Percentiles rank a stretch among this genome's conserved stretches.
Conservation (phyloP, 164 flowering plant species). For the Echeveria elegans region DNA sequence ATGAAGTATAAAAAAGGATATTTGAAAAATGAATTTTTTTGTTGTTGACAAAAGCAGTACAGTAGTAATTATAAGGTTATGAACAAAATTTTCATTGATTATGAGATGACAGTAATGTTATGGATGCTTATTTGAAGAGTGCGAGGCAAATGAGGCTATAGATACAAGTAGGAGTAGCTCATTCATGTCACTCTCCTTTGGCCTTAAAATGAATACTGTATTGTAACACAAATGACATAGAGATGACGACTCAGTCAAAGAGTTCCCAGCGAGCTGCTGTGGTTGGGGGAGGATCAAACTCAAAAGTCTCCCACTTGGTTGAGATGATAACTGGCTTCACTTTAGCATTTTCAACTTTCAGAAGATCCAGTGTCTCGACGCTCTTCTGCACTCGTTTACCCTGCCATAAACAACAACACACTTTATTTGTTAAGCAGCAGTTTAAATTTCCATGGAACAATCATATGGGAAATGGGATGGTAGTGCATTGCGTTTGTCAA, state of each 20-base stretch:
- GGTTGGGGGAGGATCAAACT: slow-evolving; percentile 21
- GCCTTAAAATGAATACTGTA: slow-evolving; percentile 1
- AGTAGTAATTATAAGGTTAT: too few species aligned
- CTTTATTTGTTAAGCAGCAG: neutral
- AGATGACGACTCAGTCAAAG: slow-evolving; percentile 31
- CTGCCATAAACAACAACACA: slow-evolving; percentile 31
- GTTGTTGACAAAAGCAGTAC: too few species aligned
- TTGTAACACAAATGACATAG: slow-evolving; percentile 5
- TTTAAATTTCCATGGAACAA: neutral
- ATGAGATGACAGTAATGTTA: neutral
- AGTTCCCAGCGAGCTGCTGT: slow-evolving; percentile 37
- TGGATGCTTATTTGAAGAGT: slow-evolving; percentile 1
- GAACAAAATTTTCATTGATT: slow-evolving; percentile 4
- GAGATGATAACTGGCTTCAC: slow-evolving; percentile 37
- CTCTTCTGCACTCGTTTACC: slow-evolving; percentile 61
- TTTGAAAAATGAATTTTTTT: too few species aligned
- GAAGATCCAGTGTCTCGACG: slow-evolving; percentile 56
- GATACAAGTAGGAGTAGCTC: slow-evolving; percentile 5
- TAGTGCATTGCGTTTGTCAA: neutral
- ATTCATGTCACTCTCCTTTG: slow-evolving; percentile 1
- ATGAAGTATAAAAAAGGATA: neutral
- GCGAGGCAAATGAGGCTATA: slow-evolving; percentile 3
- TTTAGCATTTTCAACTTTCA: slow-evolving; percentile 47
- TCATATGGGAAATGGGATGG: neutral
- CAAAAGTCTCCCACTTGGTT: slow-evolving; percentile 64